phyloP scores from a whole-genome alignment of 805 yeast species.

The Debaryomyces maramus region DNA sequence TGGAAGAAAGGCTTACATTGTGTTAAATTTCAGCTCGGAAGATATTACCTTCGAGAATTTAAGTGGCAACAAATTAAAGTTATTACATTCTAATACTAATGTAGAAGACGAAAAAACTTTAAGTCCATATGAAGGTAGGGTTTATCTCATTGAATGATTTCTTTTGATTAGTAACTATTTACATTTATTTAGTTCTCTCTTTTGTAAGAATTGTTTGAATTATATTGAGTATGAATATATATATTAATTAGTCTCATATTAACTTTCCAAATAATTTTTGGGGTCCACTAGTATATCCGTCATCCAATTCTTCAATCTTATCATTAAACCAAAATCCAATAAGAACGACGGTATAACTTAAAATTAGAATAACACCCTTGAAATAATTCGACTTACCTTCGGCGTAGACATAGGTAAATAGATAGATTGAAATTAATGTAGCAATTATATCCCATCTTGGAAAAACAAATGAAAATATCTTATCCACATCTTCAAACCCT shows the following conservation, averaged over 20 bases:
- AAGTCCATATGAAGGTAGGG: constrained; percentile 48
- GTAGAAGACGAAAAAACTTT: constrained; percentile 23
- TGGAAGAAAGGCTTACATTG: constrained; percentile 35
- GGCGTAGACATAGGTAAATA: constrained; percentile 91
- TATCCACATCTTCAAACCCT: constrained; percentile 41
- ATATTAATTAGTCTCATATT: too few relatives aligned
- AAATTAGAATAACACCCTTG: constrained; percentile 85
- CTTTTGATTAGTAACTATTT: constrained; percentile 15
- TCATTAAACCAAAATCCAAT: constrained; percentile 76
- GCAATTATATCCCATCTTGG: constrained; percentile 96
- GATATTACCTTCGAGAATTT: constrained; percentile 28
- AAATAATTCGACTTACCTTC: constrained; percentile 96
- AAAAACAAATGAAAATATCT: constrained; percentile 78
- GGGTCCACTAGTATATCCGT: constrained; percentile 18
- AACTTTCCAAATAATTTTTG: too few relatives aligned
- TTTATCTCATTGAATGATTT: constrained; percentile 20
- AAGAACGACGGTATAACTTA: constrained; percentile 72
- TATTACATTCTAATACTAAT: constrained; percentile 34
- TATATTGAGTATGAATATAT: too few relatives aligned
- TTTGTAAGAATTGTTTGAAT: too few relatives aligned
- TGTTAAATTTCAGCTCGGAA: constrained; percentile 43
- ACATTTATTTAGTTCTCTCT: too few relatives aligned
- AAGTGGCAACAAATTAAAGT: constrained; percentile 26
- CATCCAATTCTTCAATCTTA: constrained; percentile 33
- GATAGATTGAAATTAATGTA: constrained; percentile 76